Evolutionary conservation across 2,329 filamentous ascomycete species (phyloP).

Genomic region (Fusarium tuaranense): DNA sequence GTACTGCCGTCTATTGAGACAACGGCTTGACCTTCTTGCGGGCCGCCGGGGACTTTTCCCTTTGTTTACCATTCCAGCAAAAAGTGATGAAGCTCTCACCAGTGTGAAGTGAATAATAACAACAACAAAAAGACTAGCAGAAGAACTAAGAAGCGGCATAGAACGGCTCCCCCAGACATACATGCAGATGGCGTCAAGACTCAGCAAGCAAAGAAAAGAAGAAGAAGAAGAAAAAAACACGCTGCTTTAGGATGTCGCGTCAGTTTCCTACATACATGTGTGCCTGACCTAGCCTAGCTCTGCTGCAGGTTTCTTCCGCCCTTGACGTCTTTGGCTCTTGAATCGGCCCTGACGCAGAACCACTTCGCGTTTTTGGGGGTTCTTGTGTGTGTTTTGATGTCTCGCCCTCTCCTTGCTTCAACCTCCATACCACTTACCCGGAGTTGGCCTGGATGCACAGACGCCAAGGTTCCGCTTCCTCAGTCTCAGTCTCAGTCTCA

Average conservation of each 20-base stretch:
- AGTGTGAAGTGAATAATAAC: background rate
- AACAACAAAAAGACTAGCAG: background rate
- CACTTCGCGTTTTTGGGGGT: constrained; percentile 6
- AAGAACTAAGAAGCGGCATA: constrained; percentile 8
- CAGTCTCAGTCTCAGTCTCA: constrained; percentile 15
- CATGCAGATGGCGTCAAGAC: constrained; percentile 18
- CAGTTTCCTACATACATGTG: constrained; percentile 26
- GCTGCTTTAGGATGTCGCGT: constrained; percentile 8
- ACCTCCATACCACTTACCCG: constrained; percentile 39
- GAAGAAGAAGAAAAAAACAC: background rate
- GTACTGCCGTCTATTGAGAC: constrained; percentile 31
- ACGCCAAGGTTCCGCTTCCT: constrained; percentile 28
- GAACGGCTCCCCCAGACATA: constrained; percentile 12
- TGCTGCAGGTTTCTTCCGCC: constrained; percentile 41
- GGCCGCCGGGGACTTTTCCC: constrained; percentile 11
- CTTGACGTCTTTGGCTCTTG: constrained; percentile 29
- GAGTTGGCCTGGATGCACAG: constrained; percentile 35
- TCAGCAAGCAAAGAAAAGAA: constrained; percentile 12
- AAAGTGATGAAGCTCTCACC: background rate
- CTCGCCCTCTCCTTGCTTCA: constrained; percentile 42
- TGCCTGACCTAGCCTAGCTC: constrained; percentile 7
- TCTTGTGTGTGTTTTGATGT: constrained; percentile 40
- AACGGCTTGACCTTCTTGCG: constrained; percentile 22
- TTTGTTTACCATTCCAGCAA: constrained; percentile 39
- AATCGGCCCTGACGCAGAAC: constrained; percentile 20